These are phyloP conservation scores for Aspergillus saccharolyticus DNA, from an alignment of 495 filamentous ascomycete species.

Conservation along the genomic window DNA sequence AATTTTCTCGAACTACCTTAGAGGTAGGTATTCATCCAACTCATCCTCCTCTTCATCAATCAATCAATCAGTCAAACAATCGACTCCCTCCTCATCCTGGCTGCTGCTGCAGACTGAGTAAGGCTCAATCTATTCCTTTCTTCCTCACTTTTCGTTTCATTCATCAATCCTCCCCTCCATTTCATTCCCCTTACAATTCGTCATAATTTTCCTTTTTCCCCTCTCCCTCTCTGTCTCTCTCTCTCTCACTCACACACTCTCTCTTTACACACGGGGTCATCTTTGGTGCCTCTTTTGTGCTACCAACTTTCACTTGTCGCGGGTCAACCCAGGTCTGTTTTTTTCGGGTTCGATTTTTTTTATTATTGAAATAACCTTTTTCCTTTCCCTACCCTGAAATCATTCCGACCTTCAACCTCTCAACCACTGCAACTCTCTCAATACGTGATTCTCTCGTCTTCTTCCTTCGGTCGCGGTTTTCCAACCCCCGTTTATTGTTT, in stretches of 20 bases:
- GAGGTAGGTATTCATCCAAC: constrained; percentile 9
- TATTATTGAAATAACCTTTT: constrained; percentile 8
- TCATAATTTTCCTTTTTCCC: constrained; percentile 9
- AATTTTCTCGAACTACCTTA: too few species aligned
- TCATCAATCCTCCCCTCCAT: background rate
- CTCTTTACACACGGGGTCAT: background rate
- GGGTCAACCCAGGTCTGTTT: constrained; percentile 1
- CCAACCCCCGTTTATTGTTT: background rate
- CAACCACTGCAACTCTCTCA: constrained; percentile 10
- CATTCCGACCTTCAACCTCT: constrained; percentile 10
- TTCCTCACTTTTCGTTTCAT: constrained; percentile 6
- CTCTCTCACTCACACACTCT: too few species aligned
- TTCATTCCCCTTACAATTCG: constrained; percentile 9
- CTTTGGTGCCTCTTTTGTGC: constrained; percentile 10
- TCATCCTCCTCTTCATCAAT: constrained; percentile 3
- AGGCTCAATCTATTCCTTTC: constrained; percentile 2
- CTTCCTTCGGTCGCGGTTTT: constrained; percentile 5
- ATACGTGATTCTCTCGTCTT: background rate
- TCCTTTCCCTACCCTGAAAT: constrained; percentile 3
- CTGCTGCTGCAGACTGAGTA: background rate
- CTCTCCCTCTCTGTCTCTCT: too few species aligned
- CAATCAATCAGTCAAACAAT: constrained; percentile 8
- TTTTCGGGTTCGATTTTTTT: constrained; percentile 5
- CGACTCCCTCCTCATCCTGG: background rate
- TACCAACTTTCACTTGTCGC: constrained; percentile 5